These are phyloP conservation scores for Fusarium sacchari DNA, from an alignment of 2,329 filamentous ascomycete species.

Conservation along the genomic window DNA sequence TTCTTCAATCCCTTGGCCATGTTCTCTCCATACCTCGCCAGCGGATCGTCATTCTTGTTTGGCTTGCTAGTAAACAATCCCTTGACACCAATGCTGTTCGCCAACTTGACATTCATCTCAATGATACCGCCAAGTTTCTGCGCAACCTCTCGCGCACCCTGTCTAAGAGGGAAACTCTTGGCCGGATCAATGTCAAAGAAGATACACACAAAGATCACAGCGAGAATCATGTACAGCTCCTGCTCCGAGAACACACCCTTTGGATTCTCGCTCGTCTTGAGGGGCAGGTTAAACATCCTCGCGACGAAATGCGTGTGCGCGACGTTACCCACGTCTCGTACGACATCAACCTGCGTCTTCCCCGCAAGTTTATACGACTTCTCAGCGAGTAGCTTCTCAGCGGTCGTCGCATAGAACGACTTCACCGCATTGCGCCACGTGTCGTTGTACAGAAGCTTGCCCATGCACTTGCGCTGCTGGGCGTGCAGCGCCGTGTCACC, in stretches of 20 bases:
- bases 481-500: slow-evolving; percentile 60
- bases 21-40: slow-evolving; percentile 72
- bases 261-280: slow-evolving; percentile 70
- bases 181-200: slow-evolving; percentile 74
- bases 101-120: slow-evolving; percentile 71
- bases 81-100: slow-evolving; percentile 52
- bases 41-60: slow-evolving; percentile 61
- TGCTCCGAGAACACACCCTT: slow-evolving; percentile 66
- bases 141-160: slow-evolving; percentile 66
- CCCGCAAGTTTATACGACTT: slow-evolving; percentile 71
- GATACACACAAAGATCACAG: slow-evolving; percentile 72
- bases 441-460: slow-evolving; percentile 67
- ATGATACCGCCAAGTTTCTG: slow-evolving; percentile 69
- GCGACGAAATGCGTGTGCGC: slow-evolving; percentile 72
- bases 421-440: slow-evolving; percentile 72
- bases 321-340: slow-evolving; percentile 76
- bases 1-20: slow-evolving; percentile 74
- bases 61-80: slow-evolving; percentile 62
- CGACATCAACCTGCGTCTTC: slow-evolving; percentile 72
- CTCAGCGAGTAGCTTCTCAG: slow-evolving; percentile 67
- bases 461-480: slow-evolving; percentile 63
- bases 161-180: slow-evolving; percentile 72
- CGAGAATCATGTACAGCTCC: slow-evolving; percentile 69
- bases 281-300: slow-evolving; percentile 70
- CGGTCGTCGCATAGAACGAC: slow-evolving; percentile 72